phyloP scores from a whole-genome alignment of 2,329 filamentous ascomycete species.

The Fusarium secorum region DNA sequence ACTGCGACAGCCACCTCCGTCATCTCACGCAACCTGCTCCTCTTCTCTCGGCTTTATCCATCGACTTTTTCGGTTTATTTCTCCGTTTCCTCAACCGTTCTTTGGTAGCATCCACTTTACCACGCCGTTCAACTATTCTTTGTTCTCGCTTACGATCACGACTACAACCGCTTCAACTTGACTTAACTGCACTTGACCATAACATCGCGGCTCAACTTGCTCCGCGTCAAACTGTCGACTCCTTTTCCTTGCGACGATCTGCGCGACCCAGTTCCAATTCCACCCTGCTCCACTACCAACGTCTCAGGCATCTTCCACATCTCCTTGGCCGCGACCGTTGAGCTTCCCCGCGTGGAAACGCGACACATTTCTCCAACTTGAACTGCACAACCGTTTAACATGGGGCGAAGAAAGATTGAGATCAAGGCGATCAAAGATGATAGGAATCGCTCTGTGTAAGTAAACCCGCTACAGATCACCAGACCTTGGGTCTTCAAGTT shows the following conservation, averaged over 20 bases:
- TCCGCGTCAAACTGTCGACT: background rate
- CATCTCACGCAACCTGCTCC: constrained; percentile 22
- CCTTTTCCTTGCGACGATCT: constrained; percentile 10
- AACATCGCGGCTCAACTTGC: constrained; percentile 11
- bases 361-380: constrained; percentile 27
- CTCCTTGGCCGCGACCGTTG: constrained; percentile 18
- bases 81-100: constrained; percentile 7
- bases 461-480: constrained; percentile 33
- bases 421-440: constrained; percentile 99
- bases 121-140: constrained; percentile 25
- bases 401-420: constrained; percentile 99
- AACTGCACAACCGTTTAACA: constrained; percentile 50
- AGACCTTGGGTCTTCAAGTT: background rate
- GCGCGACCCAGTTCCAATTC: constrained; percentile 16
- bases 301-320: constrained; percentile 14
- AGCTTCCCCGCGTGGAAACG: constrained; percentile 35
- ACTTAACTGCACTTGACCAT: constrained; percentile 1
- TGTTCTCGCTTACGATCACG: constrained; percentile 32
- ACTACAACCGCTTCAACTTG: constrained; percentile 4
- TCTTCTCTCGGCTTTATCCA: constrained; percentile 16
- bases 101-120: constrained; percentile 18
- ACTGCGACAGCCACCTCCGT: constrained; percentile 31
- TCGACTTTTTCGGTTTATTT: constrained; percentile 10
- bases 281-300: constrained; percentile 5
- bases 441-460: constrained; percentile 96